Base-by-base conservation (phyloP, 2,329 filamentous ascomycete species). In the Lasiodiplodia theobromae region DNA sequence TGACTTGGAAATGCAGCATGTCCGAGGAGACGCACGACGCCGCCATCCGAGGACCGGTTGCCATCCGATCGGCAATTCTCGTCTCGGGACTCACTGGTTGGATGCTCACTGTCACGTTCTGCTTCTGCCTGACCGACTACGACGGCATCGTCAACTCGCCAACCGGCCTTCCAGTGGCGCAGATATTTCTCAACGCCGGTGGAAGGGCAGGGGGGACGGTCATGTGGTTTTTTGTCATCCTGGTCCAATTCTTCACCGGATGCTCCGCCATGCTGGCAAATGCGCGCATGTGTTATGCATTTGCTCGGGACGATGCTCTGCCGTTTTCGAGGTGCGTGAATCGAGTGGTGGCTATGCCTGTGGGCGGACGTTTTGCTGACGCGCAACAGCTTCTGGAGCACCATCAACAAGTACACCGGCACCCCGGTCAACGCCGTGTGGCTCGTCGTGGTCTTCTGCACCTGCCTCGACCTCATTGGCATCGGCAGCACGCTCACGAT, bases 11-110 rank as follows among this genome's bases (percentile, higher is more conserved):
- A 21, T 71, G 71, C 72, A 86, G 84, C 73, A 89, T 91, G 85
- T 89, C 87, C 2, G 88, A 90, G 80, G 88, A 91, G 78, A 89
- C 87, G 0, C 87, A 89, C 71, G 86, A 90, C 74, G 88, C 88
- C 7, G 87, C 87, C 2, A 82, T 87, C 63, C 82, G 83, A 69
- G 88, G 87, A 0, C 88, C 88, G 3, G 76, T 86, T 18, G 88
- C 88, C 5, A 91, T 90, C 68, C 79, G 84, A 69, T 82, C 81
- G 44, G 87, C 87, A 2, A 86, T 89, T n/a, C 76, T 88, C 2
- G 84, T 89, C 10, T 88, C 87, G 2, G 88, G 87, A 0, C 71
- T 84, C 3, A 81, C 89, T 11, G 88, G 88, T n/a, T 89, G 86
- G 85, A 81, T 89, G 72, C 78, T 90, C 49, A 90, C 86, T 2